phyloP scores from a whole-genome alignment of 306 rosid genomes.

The Vigna nakashimae region DNA sequence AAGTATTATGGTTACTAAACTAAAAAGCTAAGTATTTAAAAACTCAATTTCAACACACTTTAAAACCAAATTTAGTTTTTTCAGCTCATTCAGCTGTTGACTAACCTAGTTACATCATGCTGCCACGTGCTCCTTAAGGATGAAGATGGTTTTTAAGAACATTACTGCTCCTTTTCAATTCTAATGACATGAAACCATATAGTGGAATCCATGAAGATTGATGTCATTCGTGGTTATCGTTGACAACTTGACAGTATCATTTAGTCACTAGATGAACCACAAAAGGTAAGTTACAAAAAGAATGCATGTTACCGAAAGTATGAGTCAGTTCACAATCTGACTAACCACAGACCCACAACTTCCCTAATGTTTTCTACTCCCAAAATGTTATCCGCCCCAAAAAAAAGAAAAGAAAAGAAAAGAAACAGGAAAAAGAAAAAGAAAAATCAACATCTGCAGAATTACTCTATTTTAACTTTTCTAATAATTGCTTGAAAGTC shows the following conservation, averaged over 20 bases:
- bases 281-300: slow-evolving; percentile 65
- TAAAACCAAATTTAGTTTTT: neutral
- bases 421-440: slow-evolving; percentile 34
- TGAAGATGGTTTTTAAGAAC: neutral
- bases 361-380: slow-evolving; percentile 56
- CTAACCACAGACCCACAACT: slow-evolving; percentile 55
- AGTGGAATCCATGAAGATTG: slow-evolving; percentile 37
- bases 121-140: neutral
- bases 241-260: slow-evolving; percentile 48
- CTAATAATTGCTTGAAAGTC: slow-evolving; percentile 56
- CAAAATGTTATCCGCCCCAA: slow-evolving; percentile 57
- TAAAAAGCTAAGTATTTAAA: neutral
- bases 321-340: slow-evolving; percentile 55
- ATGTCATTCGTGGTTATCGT: slow-evolving; percentile 48
- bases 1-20: neutral
- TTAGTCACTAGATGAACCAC: slow-evolving; percentile 55
- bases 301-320: slow-evolving; percentile 64
- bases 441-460: slow-evolving; percentile 49
- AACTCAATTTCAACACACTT: neutral
- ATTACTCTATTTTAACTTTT: slow-evolving; percentile 55
- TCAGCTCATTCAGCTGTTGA: neutral
- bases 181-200: neutral
- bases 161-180: neutral
- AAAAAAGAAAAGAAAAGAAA: slow-evolving; percentile 37
- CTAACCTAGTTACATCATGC: neutral